Evolutionary conservation across 345 rosid genomes (phyloP).

Genomic region (Salix dunnii): DNA sequence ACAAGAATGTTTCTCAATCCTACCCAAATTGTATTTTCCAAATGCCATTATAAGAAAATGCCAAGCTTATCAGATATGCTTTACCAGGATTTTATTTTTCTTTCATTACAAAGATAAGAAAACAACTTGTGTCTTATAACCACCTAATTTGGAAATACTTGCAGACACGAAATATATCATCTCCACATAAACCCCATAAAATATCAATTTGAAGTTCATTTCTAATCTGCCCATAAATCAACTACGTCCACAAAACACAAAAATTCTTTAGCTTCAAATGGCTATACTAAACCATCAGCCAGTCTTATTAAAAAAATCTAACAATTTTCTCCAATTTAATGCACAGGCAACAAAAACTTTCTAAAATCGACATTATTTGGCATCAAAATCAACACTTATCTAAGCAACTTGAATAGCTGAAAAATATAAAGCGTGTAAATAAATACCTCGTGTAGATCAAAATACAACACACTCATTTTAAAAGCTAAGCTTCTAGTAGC

Average conservation of each 20-base stretch:
- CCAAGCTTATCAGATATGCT: neutral
- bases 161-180: neutral
- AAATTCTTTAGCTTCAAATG: neutral
- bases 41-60: neutral
- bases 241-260: neutral
- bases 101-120: neutral
- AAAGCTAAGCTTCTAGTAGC: conserved; percentile 91
- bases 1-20: neutral
- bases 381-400: neutral
- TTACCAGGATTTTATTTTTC: neutral
- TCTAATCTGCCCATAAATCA: neutral
- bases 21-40: neutral
- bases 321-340: neutral
- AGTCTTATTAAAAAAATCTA: neutral
- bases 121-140: neutral
- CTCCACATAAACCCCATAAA: neutral
- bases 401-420: neutral
- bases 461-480: conserved; percentile 94
- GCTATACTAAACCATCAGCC: neutral
- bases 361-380: neutral
- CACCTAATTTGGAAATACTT: neutral
- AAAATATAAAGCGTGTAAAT: conserved; percentile 5
- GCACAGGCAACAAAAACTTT: neutral
- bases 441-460: conserved; percentile 75
- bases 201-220: neutral